phyloP scores from a whole-genome alignment of 768 basidiomycete genomes.

The Pleurotus tuoliensis region DNA sequence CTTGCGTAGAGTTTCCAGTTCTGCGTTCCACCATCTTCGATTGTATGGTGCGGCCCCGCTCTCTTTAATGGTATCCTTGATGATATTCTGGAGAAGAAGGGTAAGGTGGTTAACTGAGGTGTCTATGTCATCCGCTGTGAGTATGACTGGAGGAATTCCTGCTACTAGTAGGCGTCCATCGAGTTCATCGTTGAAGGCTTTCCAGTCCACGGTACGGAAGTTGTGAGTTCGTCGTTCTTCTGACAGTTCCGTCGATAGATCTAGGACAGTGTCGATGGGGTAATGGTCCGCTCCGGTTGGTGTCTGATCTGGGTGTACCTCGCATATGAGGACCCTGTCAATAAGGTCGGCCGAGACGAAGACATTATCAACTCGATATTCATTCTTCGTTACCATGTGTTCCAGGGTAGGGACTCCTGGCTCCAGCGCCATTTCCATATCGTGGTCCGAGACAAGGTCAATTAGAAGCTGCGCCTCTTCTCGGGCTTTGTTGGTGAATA shows the following conservation, averaged over 20 bases:
- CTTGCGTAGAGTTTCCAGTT: constrained; percentile 14
- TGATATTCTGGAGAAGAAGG: constrained; percentile 9
- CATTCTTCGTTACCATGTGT: constrained; percentile 23
- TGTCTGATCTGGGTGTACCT: constrained; percentile 10
- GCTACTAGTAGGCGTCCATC: background rate
- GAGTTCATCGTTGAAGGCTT: constrained; percentile 20
- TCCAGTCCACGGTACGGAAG: constrained; percentile 28
- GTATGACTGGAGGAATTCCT: background rate
- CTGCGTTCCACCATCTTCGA: constrained; percentile 30
- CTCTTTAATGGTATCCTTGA: constrained; percentile 15
- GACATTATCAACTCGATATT: constrained; percentile 40
- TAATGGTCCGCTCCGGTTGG: constrained; percentile 35
- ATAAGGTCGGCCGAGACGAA: constrained; percentile 21
- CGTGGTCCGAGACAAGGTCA: constrained; percentile 15
- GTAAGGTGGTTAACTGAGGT: background rate
- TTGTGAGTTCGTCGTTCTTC: constrained; percentile 9
- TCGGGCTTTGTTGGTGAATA: constrained; percentile 27
- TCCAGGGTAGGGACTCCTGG: constrained; percentile 29
- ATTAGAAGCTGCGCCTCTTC: constrained; percentile 22
- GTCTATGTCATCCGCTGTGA: constrained; percentile 19
- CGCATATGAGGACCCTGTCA: constrained; percentile 23
- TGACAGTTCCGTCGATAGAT: constrained; percentile 8
- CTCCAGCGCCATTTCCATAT: constrained; percentile 32
- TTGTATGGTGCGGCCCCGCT: constrained; percentile 15
- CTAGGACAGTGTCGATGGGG: constrained; percentile 27